Conservation (phyloP, 1,284 basidiomycete species). For the Ceraceosorus guamensis region DNA sequence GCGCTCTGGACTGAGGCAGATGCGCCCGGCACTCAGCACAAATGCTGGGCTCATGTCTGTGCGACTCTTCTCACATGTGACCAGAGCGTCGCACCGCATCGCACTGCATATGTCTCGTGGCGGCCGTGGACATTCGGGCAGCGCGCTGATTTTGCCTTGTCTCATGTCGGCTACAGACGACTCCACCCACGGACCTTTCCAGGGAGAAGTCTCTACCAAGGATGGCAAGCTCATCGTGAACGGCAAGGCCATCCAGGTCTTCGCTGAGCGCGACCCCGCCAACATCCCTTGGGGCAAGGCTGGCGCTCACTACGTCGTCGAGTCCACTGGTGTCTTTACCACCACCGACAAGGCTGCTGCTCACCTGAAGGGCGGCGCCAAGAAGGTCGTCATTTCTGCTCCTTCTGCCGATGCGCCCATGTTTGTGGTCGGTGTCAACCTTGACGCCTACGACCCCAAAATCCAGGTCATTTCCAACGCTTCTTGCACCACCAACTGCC, state of each 20-base stretch:
- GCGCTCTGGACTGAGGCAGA: no score
- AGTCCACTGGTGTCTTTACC: constrained; percentile 99
- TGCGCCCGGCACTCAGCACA: no score
- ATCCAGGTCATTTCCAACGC: constrained; percentile 93
- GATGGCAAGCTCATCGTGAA: constrained; percentile 85
- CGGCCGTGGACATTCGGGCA: no score
- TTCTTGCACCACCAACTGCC: constrained; percentile 94
- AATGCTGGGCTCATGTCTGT: no score
- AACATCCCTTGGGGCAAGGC: constrained; percentile 74
- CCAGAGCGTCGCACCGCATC: no score
- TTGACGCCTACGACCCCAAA: constrained; percentile 84
- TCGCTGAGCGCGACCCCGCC: constrained; percentile 74
- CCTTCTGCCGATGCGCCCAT: constrained; percentile 98
- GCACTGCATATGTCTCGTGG: no score
- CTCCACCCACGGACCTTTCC: constrained; percentile 92
- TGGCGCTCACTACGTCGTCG: constrained; percentile 88
- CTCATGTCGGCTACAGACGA: constrained; percentile 55
- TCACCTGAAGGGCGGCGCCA: constrained; percentile 98
- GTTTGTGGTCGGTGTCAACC: constrained; percentile 79
- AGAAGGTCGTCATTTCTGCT: constrained; percentile 99
- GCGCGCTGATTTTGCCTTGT: no score
- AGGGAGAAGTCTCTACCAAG: constrained; percentile 73
- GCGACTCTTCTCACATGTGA: no score
- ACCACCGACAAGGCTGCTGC: constrained; percentile 76
- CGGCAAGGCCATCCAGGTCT: constrained; percentile 72